A percentile compares a stretch with the other conserved stretches of the same genome.
phyloP scores from a whole-genome alignment of 768 basidiomycete genomes.

The Agrocybe chaxingu region DNA sequence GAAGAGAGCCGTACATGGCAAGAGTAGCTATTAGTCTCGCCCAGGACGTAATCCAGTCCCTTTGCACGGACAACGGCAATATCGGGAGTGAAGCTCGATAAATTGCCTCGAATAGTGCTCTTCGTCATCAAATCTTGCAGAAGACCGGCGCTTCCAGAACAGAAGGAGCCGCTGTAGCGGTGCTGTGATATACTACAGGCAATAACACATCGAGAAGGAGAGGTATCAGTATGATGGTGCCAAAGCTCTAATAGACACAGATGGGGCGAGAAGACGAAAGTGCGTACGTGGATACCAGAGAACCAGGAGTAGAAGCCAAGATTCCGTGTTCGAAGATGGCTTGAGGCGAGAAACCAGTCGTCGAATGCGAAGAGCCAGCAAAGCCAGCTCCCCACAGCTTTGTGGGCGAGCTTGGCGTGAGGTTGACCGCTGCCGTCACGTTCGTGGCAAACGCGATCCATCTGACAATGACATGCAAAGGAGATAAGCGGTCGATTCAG shows the following conservation, averaged over 20 bases:
- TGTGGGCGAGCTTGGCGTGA: conserved; percentile 34
- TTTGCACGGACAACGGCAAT: conserved; percentile 43
- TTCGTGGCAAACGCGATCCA: conserved; percentile 53
- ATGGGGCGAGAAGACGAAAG: background rate
- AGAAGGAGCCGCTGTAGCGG: conserved; percentile 61
- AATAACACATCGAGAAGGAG: background rate
- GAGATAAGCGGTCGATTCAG: background rate
- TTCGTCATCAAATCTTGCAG: conserved; percentile 70
- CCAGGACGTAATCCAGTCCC: conserved; percentile 57
- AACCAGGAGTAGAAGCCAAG: conserved; percentile 43
- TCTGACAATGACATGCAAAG: conserved; percentile 24
- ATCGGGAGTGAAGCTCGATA: conserved; percentile 49
- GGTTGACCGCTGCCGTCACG: conserved; percentile 36
- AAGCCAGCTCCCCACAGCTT: conserved; percentile 50
- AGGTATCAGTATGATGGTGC: background rate
- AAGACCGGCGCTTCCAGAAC: conserved; percentile 47
- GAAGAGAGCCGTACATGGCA: conserved; percentile 31
- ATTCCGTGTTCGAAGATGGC: conserved; percentile 52
- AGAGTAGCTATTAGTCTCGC: conserved; percentile 56
- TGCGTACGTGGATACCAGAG: conserved; percentile 50
- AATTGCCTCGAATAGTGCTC: conserved; percentile 50
- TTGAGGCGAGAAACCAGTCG: conserved; percentile 57
- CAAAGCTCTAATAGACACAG: background rate
- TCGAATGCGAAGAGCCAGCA: conserved; percentile 44
- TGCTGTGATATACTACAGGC: conserved; percentile 50